phyloP scores from a whole-genome alignment of 2,329 filamentous ascomycete species.

The Talaromyces atroroseus region DNA sequence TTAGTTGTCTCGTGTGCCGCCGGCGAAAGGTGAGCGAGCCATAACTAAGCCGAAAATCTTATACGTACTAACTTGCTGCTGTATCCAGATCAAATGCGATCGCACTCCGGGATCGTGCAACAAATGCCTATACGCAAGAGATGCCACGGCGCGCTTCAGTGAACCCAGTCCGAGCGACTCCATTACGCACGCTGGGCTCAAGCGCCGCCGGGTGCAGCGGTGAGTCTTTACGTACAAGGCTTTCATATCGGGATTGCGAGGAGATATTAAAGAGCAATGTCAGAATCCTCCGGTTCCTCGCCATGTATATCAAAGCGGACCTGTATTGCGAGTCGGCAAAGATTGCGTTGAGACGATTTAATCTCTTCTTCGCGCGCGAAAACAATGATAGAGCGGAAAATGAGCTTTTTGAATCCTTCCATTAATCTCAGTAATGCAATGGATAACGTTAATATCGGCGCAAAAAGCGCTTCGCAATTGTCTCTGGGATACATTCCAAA shows the following conservation, averaged over 20 bases:
- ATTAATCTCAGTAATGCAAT: background rate
- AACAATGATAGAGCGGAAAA: background rate
- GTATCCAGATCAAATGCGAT: too few species aligned
- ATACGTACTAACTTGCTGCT: too few species aligned
- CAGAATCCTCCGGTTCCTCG: conserved; percentile 5
- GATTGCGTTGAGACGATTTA: conserved; percentile 3
- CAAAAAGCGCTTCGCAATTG: background rate
- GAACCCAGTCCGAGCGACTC: conserved; percentile 1
- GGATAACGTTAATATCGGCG: background rate
- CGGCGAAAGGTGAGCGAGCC: too few species aligned
- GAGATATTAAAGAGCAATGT: conserved; percentile 6
- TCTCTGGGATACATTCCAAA: conserved; percentile 7
- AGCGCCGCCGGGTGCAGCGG: conserved; percentile 4
- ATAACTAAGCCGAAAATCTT: too few species aligned
- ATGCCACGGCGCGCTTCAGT: too few species aligned
- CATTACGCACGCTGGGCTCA: conserved; percentile 9
- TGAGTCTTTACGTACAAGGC: background rate
- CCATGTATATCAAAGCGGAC: conserved; percentile 4
- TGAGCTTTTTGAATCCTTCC: background rate
- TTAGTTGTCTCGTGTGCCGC: too few species aligned
- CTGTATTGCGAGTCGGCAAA: conserved; percentile 7
- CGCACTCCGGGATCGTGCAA: too few species aligned
- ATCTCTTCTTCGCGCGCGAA: background rate
- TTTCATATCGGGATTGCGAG: conserved; percentile 1
- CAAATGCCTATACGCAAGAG: too few species aligned